Evolutionary conservation across 2,329 filamentous ascomycete genomes (phyloP).

Genomic region (Berkeleyomyces basicola): DNA sequence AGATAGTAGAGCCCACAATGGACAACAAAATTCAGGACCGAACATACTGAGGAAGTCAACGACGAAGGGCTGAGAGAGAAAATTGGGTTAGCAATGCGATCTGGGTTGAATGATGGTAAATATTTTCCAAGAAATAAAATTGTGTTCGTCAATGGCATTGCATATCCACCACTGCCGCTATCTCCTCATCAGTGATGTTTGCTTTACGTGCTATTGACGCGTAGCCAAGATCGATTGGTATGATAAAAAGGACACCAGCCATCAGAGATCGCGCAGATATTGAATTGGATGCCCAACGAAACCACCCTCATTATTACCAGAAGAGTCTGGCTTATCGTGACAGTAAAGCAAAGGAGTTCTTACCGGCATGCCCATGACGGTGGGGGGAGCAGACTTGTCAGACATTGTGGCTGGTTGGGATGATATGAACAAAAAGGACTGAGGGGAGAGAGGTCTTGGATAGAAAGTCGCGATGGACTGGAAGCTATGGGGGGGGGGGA

Average conservation of each 20-base stretch:
- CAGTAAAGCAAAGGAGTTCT: neutral
- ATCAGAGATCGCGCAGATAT: neutral
- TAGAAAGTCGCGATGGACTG: conserved; percentile 13
- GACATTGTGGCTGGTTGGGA: conserved; percentile 13
- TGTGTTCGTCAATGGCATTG: neutral
- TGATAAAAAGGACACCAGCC: too few relatives aligned
- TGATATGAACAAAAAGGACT: conserved; percentile 10
- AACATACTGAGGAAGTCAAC: conserved; percentile 98
- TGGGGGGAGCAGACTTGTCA: conserved; percentile 12
- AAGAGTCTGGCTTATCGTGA: neutral
- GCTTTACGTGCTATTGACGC: neutral
- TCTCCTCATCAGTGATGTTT: neutral
- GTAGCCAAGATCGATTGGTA: neutral
- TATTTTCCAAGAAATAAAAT: too few relatives aligned
- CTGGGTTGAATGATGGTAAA: too few relatives aligned
- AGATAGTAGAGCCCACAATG: neutral
- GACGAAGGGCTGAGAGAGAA: conserved; percentile 56
- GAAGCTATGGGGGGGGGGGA: conserved; percentile 7
- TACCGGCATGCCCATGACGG: conserved; percentile 15
- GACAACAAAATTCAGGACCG: neutral
- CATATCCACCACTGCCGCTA: too few relatives aligned
- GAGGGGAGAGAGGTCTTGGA: conserved; percentile 14
- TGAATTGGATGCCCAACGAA: neutral
- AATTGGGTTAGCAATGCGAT: neutral
- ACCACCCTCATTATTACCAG: neutral